These are phyloP conservation scores for Mortierella sp. DNA, from an alignment of 371 early-diverging fungal species.

Conservation along the genomic window DNA sequence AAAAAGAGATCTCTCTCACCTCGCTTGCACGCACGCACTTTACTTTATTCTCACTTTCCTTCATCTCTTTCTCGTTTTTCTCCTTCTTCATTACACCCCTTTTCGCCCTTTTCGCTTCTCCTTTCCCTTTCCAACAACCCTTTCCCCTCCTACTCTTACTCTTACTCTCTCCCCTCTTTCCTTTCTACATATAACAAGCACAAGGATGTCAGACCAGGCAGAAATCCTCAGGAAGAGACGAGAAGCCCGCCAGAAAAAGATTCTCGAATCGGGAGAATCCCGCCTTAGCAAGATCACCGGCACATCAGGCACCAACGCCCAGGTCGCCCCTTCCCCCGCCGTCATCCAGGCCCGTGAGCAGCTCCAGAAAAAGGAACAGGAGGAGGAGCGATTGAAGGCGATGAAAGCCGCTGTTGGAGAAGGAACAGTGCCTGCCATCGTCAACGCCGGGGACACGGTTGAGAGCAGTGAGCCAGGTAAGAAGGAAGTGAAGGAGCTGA, in stretches of 20 bases:
- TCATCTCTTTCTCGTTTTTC: too few species aligned
- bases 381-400: constrained; percentile 33
- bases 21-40: neutral
- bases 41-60: neutral
- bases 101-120: neutral
- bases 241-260: constrained; percentile 70
- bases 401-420: constrained; percentile 14
- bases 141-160: neutral
- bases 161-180: neutral
- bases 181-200: neutral
- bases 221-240: constrained; percentile 68
- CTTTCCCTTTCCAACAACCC: neutral
- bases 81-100: neutral
- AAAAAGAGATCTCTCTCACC: neutral
- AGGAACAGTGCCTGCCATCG: neutral
- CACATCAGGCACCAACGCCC: constrained; percentile 55
- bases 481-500: too few species aligned
- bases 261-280: constrained; percentile 70
- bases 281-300: constrained; percentile 70
- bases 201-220: constrained; percentile 62
- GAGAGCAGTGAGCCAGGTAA: constrained; percentile 14
- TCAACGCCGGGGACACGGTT: constrained; percentile 1
- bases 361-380: constrained; percentile 48
- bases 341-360: constrained; percentile 49
- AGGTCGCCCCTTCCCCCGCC: constrained; percentile 48